phyloP scores from a whole-genome alignment of 2,329 filamentous ascomycete genomes.

The Penicillium sp. region DNA sequence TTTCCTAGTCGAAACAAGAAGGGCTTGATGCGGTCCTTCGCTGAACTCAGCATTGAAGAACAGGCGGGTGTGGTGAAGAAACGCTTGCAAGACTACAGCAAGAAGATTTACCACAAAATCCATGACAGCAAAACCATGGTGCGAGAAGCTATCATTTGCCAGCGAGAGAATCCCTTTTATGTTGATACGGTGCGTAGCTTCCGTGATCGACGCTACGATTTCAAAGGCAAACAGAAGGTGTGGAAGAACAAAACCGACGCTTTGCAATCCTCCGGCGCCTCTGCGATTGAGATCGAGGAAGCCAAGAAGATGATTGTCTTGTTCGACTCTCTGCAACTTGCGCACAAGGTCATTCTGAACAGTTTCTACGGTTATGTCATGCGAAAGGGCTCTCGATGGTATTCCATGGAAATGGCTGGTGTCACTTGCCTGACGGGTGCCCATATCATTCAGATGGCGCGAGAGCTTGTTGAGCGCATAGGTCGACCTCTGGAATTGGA shows the following conservation, averaged over 20 bases:
- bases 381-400: slow-evolving; percentile 98
- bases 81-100: slow-evolving; percentile 86
- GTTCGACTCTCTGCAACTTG: slow-evolving; percentile 93
- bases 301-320: slow-evolving; percentile 99
- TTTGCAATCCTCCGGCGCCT: slow-evolving; percentile 80
- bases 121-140: slow-evolving; percentile 92
- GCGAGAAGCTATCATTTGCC: slow-evolving; percentile 95
- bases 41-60: slow-evolving; percentile 80
- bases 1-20: slow-evolving; percentile 82
- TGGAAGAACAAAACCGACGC: slow-evolving; percentile 97
- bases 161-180: slow-evolving; percentile 97
- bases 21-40: slow-evolving; percentile 72
- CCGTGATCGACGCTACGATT: slow-evolving; percentile 95
- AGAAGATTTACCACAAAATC: slow-evolving; percentile 99
- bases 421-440: slow-evolving; percentile 97
- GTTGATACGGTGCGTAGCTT: slow-evolving; percentile 96
- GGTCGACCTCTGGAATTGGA: slow-evolving; percentile 92
- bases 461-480: slow-evolving; percentile 89
- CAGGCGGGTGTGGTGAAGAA: slow-evolving; percentile 82
- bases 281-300: slow-evolving; percentile 77
- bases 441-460: slow-evolving; percentile 94
- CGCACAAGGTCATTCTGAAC: slow-evolving; percentile 98
- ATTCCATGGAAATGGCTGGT: slow-evolving; percentile 98
- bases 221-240: slow-evolving; percentile 96
- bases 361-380: slow-evolving; percentile 99